phyloP scores from a whole-genome alignment of 1,139 yeast genomes.

The Nakaseomyces bracarensis region DNA sequence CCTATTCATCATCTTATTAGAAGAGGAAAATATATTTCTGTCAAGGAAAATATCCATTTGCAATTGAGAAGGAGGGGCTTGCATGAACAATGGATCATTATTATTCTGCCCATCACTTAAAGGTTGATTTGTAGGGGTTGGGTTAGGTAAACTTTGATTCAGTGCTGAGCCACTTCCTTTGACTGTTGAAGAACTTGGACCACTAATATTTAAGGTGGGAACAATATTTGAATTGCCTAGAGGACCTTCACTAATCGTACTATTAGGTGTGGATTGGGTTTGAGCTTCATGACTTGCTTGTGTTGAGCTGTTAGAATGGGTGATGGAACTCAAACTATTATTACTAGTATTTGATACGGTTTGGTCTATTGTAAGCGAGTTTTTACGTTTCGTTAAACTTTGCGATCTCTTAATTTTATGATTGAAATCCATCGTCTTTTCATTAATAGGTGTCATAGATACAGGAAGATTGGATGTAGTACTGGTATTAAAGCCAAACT shows the following conservation, averaged over 20 bases:
- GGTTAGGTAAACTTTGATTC: not conserved
- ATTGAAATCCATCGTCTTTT: constrained; percentile 36
- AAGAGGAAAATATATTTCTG: constrained; percentile 11
- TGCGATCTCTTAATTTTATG: constrained; percentile 22
- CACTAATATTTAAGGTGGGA: not conserved
- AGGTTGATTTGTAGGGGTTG: not conserved
- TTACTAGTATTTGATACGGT: not conserved
- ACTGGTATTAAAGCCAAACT: constrained; percentile 55
- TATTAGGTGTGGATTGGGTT: constrained; percentile 5
- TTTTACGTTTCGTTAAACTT: constrained; percentile 21
- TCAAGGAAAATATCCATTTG: constrained; percentile 28
- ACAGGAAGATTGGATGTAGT: constrained; percentile 44
- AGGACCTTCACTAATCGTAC: constrained; percentile 3
- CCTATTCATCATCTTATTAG: constrained; percentile 13
- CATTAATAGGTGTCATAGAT: constrained; percentile 74
- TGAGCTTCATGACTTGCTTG: not conserved
- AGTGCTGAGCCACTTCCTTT: not conserved
- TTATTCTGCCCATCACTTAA: not conserved
- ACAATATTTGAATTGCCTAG: not conserved
- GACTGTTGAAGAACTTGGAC: not conserved
- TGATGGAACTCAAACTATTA: not conserved
- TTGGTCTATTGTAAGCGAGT: constrained; percentile 10
- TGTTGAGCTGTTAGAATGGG: not conserved
- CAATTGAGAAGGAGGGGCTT: constrained; percentile 24
- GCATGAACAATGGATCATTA: constrained; percentile 14